Percentiles rank a stretch among this genome's conserved stretches.
These are phyloP conservation scores for Fusarium redolens DNA, from an alignment of 2,329 filamentous ascomycete genomes.

Conservation along the genomic window DNA sequence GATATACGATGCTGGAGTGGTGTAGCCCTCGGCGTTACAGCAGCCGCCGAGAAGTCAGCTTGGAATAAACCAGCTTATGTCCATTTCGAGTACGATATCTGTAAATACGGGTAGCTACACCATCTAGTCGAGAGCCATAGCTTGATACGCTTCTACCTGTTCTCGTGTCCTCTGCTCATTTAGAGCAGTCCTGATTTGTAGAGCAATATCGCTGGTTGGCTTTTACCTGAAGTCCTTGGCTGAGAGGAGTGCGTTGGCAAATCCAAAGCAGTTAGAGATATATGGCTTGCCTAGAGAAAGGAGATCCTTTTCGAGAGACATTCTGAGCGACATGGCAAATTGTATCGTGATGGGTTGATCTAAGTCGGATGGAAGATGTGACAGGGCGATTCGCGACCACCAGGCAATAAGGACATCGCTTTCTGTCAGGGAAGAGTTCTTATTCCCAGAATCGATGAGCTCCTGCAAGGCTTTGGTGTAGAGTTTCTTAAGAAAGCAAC, in stretches of 20 bases:
- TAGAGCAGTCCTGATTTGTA: not conserved
- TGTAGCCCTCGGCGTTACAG: not conserved
- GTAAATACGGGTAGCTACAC: not conserved
- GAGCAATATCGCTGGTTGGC: not conserved
- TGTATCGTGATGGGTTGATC: not conserved
- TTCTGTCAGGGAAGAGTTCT: constrained; percentile 13
- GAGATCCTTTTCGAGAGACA: not conserved
- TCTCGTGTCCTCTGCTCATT: not conserved
- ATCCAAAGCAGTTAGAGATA: not conserved
- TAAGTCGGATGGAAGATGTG: not conserved
- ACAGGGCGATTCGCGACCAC: constrained; percentile 12
- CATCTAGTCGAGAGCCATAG: not conserved
- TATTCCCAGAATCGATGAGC: not conserved
- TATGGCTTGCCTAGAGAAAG: not conserved
- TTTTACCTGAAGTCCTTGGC: not conserved
- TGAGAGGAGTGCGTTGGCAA: not conserved
- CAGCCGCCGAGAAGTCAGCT: not conserved
- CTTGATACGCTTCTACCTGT: not conserved
- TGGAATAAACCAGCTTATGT: not conserved
- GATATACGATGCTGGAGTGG: not conserved
- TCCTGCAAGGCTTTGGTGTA: not conserved
- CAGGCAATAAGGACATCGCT: constrained; percentile 20
- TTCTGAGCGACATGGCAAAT: constrained; percentile 17
- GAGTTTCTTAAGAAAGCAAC: not conserved
- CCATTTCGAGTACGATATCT: not conserved